phyloP scores from a whole-genome alignment of 2,329 filamentous ascomycete species.

The Fusarium sp. region DNA sequence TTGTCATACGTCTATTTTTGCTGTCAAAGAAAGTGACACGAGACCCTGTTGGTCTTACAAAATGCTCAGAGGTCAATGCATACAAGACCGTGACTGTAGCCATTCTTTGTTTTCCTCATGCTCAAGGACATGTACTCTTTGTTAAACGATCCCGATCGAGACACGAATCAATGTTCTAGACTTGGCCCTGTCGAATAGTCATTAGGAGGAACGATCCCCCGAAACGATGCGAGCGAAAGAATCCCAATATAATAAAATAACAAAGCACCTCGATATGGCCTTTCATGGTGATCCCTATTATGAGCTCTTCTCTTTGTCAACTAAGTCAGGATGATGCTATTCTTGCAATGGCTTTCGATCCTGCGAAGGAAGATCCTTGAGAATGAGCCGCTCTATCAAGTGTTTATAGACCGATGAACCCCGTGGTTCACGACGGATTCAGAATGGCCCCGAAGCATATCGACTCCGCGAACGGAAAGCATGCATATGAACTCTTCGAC shows the following conservation, averaged over 20 bases:
- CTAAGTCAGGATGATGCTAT: slow-evolving; percentile 10
- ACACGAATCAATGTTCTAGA: background rate
- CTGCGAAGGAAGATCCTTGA: background rate
- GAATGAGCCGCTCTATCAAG: background rate
- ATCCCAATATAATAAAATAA: background rate
- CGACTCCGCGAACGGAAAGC: slow-evolving; percentile 9
- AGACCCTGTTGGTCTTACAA: background rate
- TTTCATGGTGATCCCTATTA: background rate
- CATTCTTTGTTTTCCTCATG: slow-evolving; percentile 15
- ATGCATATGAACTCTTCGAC: slow-evolving; percentile 1
- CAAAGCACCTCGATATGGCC: background rate
- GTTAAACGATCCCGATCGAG: slow-evolving; percentile 3
- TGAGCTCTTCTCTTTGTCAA: slow-evolving; percentile 20
- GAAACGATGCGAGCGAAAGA: background rate
- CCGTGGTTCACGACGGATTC: background rate
- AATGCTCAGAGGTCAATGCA: slow-evolving; percentile 3
- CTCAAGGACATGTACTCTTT: background rate
- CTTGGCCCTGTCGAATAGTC: background rate
- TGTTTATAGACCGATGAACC: background rate
- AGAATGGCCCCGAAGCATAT: slow-evolving; percentile 3
- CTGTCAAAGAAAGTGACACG: slow-evolving; percentile 26
- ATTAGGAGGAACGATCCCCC: background rate
- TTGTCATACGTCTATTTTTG: slow-evolving; percentile 19
- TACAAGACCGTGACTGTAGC: background rate
- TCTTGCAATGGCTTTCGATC: background rate